phyloP scores from a whole-genome alignment of 2,329 filamentous ascomycete genomes.

The Aspergillus sp. region DNA sequence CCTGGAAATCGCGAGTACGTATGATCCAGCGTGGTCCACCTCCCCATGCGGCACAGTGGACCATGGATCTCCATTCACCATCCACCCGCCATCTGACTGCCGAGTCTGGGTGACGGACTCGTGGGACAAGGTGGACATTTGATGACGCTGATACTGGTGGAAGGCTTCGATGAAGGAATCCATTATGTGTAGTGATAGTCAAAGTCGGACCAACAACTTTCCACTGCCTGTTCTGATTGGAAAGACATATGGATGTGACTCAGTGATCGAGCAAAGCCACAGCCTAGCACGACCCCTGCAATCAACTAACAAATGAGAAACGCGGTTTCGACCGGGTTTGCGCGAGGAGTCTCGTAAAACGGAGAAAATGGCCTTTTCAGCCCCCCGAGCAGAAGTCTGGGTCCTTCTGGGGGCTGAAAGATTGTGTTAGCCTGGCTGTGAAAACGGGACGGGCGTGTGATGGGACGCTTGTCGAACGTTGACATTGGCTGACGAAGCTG shows the following conservation, averaged over 20 bases:
- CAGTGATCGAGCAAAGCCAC: slow-evolving; percentile 10
- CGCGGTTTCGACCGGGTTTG: background rate
- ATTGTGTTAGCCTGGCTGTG: background rate
- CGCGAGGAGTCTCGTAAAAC: background rate
- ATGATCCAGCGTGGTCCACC: background rate
- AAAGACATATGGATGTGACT: slow-evolving; percentile 1
- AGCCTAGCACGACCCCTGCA: slow-evolving; percentile 8
- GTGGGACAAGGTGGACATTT: too few relatives aligned
- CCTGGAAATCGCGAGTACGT: background rate
- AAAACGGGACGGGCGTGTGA: background rate
- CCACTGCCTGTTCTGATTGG: slow-evolving; percentile 2
- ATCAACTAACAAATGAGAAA: slow-evolving; percentile 6
- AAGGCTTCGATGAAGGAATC: background rate
- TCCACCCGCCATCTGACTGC: background rate
- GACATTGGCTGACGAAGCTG: background rate
- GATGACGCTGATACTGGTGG: background rate
- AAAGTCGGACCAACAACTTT: background rate
- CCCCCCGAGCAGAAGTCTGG: slow-evolving; percentile 1
- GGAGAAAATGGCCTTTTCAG: background rate
- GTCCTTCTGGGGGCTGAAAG: slow-evolving; percentile 1
- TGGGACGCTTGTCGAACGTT: background rate
- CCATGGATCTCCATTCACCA: background rate
- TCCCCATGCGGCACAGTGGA: background rate
- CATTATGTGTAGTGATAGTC: too few relatives aligned
- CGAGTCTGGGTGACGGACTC: background rate